Base-by-base conservation (phyloP, 306 rosid genomes). In the Citrullus amarus region DNA sequence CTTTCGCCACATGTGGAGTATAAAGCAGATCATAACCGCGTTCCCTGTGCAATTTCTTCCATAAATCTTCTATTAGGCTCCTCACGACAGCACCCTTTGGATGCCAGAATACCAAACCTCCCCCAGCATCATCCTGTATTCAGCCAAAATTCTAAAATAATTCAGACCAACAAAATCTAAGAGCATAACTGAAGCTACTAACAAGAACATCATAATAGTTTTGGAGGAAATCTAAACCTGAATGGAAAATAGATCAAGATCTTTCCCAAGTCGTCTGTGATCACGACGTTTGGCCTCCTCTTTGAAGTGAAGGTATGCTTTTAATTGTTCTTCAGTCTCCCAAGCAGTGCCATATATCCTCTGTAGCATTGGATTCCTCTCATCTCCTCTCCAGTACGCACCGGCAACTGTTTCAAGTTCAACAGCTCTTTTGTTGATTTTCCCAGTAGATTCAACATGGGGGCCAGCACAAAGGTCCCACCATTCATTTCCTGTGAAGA, bases 381-480 rank as follows among this genome's bases (percentile, higher is more conserved):
- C 97, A 85, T 95, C 97, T 78, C 99, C 99, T 86, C 99, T 88
- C 99, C 99, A 95, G 87, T 95, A 95, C 30, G 99, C 99, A 81
- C 99, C 99, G 61, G 99, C 99, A 85, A 95, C 91, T 76, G 99
- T 91, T 82, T 95, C 99, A 76, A 95, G 99, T 76, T 95, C 99
- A 72, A 95, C 88, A 6, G 99, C 99, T 84, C 79, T 89, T 86
- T 88, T 91, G 88, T 90, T 89, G 44, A 95, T 95, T 76, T 85
- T 91, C 58, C 99, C 99, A 74, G 99, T 95, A 46, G 92, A 80
- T 84, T 88, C 93, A 81, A 95, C 97, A 83, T 95, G 98, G 76
- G 98, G 98, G 63, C 99, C 99, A 75, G 97, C 97, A 82, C 99
- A 95, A 51, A 95, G 97, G 85, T 95, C 99, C 99, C 99, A 95